phyloP scores from a whole-genome alignment of 805 yeast genomes.

The Torulaspora microellipsoides region DNA sequence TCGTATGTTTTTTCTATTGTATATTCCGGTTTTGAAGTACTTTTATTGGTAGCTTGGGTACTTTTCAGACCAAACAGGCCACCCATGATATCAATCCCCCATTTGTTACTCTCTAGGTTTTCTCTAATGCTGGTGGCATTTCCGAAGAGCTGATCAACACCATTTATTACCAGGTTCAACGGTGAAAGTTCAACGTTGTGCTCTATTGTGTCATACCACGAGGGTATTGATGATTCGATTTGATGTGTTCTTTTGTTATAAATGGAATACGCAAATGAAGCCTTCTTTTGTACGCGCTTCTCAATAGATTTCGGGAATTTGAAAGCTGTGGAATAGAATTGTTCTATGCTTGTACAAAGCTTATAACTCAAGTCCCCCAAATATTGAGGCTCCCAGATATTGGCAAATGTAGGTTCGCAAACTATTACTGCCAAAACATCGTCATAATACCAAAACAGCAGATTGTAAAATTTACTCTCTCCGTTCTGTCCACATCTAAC shows the following conservation, averaged over 20 bases:
- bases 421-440: slow-evolving; percentile 26
- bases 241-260: slow-evolving; percentile 12
- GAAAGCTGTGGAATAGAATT: slow-evolving; percentile 17
- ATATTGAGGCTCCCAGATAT: slow-evolving; percentile 29
- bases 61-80: slow-evolving; percentile 9
- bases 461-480: slow-evolving; percentile 15
- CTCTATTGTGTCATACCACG: slow-evolving; percentile 10
- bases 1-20: slow-evolving; percentile 6
- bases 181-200: slow-evolving; percentile 12
- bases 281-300: neutral
- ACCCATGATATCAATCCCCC: slow-evolving; percentile 25
- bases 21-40: neutral
- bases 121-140: neutral
- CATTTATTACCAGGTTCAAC: slow-evolving; percentile 26
- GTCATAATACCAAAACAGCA: slow-evolving; percentile 31
- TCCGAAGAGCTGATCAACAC: slow-evolving; percentile 22
- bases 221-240: slow-evolving; percentile 26
- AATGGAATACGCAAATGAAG: slow-evolving; percentile 25
- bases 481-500: slow-evolving; percentile 16
- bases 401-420: slow-evolving; percentile 22
- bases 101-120: neutral
- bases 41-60: neutral
- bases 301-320: neutral
- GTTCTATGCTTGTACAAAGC: slow-evolving; percentile 21
- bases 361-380: slow-evolving; percentile 25